Evolutionary conservation across 2,329 filamentous ascomycete species (phyloP), one percentile per base, ranked within the genome.

Genomic region (Cytospora leucostoma): DNA sequence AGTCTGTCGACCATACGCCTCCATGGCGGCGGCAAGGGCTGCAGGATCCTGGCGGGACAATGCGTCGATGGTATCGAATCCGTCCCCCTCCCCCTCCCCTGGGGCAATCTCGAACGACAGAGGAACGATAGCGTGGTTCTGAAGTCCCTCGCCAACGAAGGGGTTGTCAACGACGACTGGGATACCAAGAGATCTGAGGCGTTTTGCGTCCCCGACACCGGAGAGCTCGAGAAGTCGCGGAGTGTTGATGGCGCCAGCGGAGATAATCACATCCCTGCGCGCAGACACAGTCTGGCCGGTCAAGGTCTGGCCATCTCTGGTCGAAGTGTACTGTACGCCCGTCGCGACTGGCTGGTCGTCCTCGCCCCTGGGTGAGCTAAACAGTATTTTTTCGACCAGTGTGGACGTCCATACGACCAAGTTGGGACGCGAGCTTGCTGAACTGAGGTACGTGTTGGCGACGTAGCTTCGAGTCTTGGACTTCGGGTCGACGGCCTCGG

Each of bases 61-160:
- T 27, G 2, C 27, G 4, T 27, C 27, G 27, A 27, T 27, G 27
- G 27, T 27, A 2, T 27, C 27, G 4, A 27, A 27, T n/a, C n/a
- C n/a, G n/a, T n/a, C n/a, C 27, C 27, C 27, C 4, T 27, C 27
- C 4, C 4, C 27, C 2, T 2, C 27, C 4, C 27, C 27, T 4
- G 27, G 2, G 27, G 27, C 27, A 3, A 4, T 27, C 27, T 27
- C 27, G 27, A 27, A 27, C 27, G 51, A 57, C 11, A 61, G 54
- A 1, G 57, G 56, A 17, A 65, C 54, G 15, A 58, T 69, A n/a
- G 67, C 61, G 52, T 79, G 76, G 61, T 79, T 77, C 65, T 77
- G 76, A 47, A 78, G 74, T 49, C 77, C 74, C 38, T 73, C 62
- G 19, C 77, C 77, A 6, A 80, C 76, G 19, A 72, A 72, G 15